Conservation (phyloP, 768 basidiomycete species). For the Tricholoma bakamatsutake region DNA sequence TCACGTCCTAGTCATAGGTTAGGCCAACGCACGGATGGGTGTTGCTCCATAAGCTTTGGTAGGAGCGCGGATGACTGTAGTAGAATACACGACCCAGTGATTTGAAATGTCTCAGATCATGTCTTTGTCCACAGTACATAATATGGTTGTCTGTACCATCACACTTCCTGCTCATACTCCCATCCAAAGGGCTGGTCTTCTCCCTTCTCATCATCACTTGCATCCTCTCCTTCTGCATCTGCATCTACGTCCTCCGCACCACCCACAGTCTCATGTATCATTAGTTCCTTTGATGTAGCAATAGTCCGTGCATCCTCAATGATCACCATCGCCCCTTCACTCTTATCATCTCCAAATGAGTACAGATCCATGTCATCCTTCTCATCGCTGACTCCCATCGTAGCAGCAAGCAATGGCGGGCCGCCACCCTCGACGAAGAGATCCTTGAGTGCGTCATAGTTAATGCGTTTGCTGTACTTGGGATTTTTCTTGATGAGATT, state of each 20-base stretch:
- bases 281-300: slow-evolving; percentile 14
- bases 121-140: not conserved
- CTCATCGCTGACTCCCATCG: slow-evolving; percentile 33
- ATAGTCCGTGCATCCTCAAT: slow-evolving; percentile 41
- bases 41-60: slow-evolving; percentile 15
- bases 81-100: no score
- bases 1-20: not conserved
- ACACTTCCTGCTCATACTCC: slow-evolving; percentile 74
- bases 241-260: slow-evolving; percentile 24
- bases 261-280: slow-evolving; percentile 13
- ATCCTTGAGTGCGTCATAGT: slow-evolving; percentile 83
- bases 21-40: slow-evolving; percentile 18
- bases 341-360: slow-evolving; percentile 36
- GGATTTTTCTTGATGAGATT: slow-evolving; percentile 80
- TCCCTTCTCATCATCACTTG: slow-evolving; percentile 38
- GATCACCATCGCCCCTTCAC: slow-evolving; percentile 31
- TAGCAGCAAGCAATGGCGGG: slow-evolving; percentile 20
- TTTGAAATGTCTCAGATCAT: no score
- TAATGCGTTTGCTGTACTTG: slow-evolving; percentile 89
- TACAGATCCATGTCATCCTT: slow-evolving; percentile 40
- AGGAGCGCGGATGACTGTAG: no score
- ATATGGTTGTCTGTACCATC: not conserved
- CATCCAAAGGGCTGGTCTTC: slow-evolving; percentile 48
- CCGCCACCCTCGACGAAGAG: slow-evolving; percentile 55
- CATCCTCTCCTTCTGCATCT: slow-evolving; percentile 38